Evolutionary conservation across 176 grass and related monocot genomes (phyloP).

Genomic region (Eleusine coracana): DNA sequence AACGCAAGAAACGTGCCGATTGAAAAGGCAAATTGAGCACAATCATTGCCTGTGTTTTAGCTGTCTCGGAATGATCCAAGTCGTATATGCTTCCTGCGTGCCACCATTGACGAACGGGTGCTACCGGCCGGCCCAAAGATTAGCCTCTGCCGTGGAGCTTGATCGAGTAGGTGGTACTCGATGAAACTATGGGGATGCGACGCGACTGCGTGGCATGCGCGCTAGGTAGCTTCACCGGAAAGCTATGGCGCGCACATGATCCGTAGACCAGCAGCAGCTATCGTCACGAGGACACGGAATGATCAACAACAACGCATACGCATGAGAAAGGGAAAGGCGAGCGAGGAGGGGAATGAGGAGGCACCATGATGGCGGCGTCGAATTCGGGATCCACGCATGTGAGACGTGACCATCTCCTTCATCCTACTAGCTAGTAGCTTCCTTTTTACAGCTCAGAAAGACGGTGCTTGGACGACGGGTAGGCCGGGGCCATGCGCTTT

Average conservation of each 20-base stretch:
- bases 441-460: constrained; percentile 58
- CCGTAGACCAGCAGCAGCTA: not conserved
- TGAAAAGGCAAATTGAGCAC: not conserved
- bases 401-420: constrained; percentile 31
- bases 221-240: not conserved
- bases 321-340: not conserved
- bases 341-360: constrained; percentile 5
- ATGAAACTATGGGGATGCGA: not conserved
- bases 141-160: not conserved
- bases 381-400: constrained; percentile 44
- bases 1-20: not conserved
- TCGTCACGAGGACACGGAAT: constrained; percentile 4
- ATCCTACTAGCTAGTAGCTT: not conserved
- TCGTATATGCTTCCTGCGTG: not conserved
- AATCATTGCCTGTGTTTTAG: not conserved
- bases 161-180: not conserved
- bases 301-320: not conserved
- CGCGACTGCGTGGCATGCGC: constrained; percentile 25
- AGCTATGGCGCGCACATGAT: constrained; percentile 32
- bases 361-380: constrained; percentile 46
- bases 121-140: not conserved
- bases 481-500: not conserved
- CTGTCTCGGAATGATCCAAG: not conserved
- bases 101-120: not conserved
- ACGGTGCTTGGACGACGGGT: constrained; percentile 9